Evolutionary conservation across 2,329 filamentous ascomycete genomes (phyloP).

Genomic region (Chaetoscypha palmicola): DNA sequence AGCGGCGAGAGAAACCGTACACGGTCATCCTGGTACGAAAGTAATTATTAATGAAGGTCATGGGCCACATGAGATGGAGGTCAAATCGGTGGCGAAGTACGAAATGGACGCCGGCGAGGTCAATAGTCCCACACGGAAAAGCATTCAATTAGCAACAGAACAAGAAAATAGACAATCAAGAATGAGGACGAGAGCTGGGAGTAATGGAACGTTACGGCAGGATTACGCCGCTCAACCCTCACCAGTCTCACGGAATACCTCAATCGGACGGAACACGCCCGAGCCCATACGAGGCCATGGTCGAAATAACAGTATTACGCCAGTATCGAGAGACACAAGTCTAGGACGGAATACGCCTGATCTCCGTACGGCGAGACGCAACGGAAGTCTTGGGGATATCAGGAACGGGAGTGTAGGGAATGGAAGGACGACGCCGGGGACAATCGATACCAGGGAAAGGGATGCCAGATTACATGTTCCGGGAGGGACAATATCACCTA

Average conservation of each 20-base stretch:
- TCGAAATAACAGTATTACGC: not conserved
- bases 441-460: slow-evolving; percentile 1
- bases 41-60: not conserved
- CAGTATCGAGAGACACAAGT: not conserved
- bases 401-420: not conserved
- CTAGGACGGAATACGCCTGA: slow-evolving; percentile 2
- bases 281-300: not conserved
- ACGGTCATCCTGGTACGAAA: not conserved
- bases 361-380: not conserved
- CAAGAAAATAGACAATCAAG: not conserved
- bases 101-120: slow-evolving; percentile 6
- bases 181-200: not conserved
- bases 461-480: slow-evolving; percentile 6
- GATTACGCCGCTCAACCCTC: not conserved
- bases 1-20: not conserved
- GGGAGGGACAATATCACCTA: slow-evolving; percentile 2
- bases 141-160: not conserved
- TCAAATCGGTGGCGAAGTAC: not conserved
- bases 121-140: not conserved
- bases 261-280: not conserved
- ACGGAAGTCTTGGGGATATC: not conserved
- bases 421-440: not conserved
- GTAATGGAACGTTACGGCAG: not conserved
- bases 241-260: not conserved
- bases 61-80: slow-evolving; percentile 9